Base-by-base conservation (phyloP, 2,329 filamentous ascomycete genomes). In the Nannizziopsis arthrosporioides region DNA sequence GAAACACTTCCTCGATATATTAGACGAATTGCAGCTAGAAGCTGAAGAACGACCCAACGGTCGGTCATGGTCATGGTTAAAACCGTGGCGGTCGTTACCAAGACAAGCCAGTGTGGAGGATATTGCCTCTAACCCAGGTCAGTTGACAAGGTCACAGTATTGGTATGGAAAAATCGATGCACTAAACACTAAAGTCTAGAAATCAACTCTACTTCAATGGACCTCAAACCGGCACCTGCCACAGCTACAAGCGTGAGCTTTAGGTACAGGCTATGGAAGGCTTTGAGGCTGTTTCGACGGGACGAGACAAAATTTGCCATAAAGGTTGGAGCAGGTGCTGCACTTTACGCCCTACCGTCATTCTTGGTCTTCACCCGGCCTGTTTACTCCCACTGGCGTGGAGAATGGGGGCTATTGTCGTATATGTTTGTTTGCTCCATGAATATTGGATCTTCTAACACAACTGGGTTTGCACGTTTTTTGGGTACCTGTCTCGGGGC, bases 341-440 rank as follows among this genome's bases (percentile, higher is more conserved):
- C 88, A 3, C 67, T 95, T 0, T 96, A 90, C 70, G 90, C 88
- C 14, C 78, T 92, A 64, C 85, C 93, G 56, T 83, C 92, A 1
- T 98, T 94, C 59, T 76, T 95, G 31, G 77, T 81, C 0, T 70
- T 75, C 7, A 94, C 88, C 2, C 74, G 88, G 45, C 84, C 85
- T 0, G 75, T 84, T 15, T 98, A 95, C 63, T 75, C 80, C 45
- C 82, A 83, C 58, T 96, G 89, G 87, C 76, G 90, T 62, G 90
- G 90, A 27, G 92, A 98, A 73, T 98, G 92, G 92, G 92, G 92
- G 17, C 73, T 98, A 1, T 66, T 98, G 48, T 94, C 88, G 0
- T 96, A 94, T 70, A 96, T 96, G 90, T 81, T 96, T 61, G 92
- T 98, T 18, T 94, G 89, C 62, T 88, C 85, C 34, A 96, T 95